Conservation (phyloP, 768 basidiomycete species). For the Thelephora ganbajun region DNA sequence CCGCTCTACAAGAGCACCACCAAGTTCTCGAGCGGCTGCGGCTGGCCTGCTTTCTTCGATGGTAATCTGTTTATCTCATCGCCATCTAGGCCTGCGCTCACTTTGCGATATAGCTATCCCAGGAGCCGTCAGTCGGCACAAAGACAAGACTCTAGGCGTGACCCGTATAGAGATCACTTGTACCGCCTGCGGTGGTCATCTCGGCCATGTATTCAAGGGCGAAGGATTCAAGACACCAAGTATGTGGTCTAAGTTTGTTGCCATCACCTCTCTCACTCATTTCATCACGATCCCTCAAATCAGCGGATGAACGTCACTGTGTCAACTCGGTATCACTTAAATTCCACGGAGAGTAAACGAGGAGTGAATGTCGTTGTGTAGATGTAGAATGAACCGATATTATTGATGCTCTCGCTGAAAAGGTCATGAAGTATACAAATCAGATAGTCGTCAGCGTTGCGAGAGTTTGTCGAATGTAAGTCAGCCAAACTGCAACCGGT, state of each 20-base stretch:
- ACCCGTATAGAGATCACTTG: slow-evolving; percentile 78
- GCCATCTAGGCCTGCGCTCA: not conserved
- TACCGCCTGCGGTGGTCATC: slow-evolving; percentile 82
- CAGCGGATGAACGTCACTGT: slow-evolving; percentile 77
- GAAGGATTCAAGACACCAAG: slow-evolving; percentile 75
- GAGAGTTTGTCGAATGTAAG: too few species aligned
- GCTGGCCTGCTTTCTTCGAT: slow-evolving; percentile 98
- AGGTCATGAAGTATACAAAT: too few species aligned
- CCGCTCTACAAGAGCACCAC: slow-evolving; percentile 81
- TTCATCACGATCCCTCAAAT: not conserved
- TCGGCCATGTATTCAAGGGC: slow-evolving; percentile 93
- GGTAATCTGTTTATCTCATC: slow-evolving; percentile 25
- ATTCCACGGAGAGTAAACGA: slow-evolving; percentile 39
- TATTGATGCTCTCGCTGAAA: too few species aligned
- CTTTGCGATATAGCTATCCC: slow-evolving; percentile 54
- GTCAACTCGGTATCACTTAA: slow-evolving; percentile 82
- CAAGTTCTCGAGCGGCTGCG: slow-evolving; percentile 88
- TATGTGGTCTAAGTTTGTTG: slow-evolving; percentile 14
- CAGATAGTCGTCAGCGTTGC: too few species aligned
- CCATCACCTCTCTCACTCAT: not conserved
- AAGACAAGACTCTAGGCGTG: slow-evolving; percentile 55
- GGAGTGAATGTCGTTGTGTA: slow-evolving; percentile 5
- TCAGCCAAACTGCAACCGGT: too few species aligned
- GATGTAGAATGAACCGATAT: not conserved
- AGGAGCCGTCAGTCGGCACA: slow-evolving; percentile 71